Evolutionary conservation across 345 rosid genomes (phyloP).

Genomic region (Stellera chamaejasme): DNA sequence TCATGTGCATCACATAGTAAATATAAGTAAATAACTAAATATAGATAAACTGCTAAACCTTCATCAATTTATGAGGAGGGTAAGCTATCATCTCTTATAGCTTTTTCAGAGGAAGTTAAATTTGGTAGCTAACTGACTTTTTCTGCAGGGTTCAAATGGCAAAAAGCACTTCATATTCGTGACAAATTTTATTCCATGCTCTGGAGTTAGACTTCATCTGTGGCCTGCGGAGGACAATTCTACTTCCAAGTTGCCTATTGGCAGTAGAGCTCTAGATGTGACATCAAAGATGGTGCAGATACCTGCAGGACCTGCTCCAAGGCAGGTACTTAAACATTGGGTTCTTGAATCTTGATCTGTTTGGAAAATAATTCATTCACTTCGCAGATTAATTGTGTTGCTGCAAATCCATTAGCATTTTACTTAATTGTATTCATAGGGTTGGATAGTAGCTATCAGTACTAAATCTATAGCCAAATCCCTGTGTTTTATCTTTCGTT

Average conservation of each 20-base stretch:
- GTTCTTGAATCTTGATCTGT: slow-evolving; percentile 5
- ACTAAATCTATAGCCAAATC: too few relatives aligned
- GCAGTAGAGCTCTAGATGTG: slow-evolving; percentile 62
- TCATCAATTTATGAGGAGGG: too few relatives aligned
- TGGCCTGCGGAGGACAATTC: slow-evolving; percentile 81
- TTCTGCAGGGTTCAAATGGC: slow-evolving; percentile 72
- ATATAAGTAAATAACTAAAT: too few relatives aligned
- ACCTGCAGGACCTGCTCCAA: slow-evolving; percentile 92
- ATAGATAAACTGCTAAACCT: too few relatives aligned
- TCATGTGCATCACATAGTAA: too few relatives aligned
- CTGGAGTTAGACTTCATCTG: slow-evolving; percentile 86
- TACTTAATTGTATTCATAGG: slow-evolving; percentile 11
- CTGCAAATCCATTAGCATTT: slow-evolving; percentile 6
- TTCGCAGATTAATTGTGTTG: neutral
- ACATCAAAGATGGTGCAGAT: slow-evolving; percentile 94
- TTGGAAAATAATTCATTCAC: neutral
- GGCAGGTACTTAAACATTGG: slow-evolving; percentile 49
- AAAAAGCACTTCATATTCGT: slow-evolving; percentile 83
- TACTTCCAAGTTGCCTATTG: slow-evolving; percentile 40
- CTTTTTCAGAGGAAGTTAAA: neutral
- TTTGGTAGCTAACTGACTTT: slow-evolving; percentile 11
- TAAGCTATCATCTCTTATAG: too few relatives aligned
- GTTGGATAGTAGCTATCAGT: neutral
- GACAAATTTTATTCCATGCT: slow-evolving; percentile 92
- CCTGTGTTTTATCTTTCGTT: too few relatives aligned